A percentile compares a stretch with the other conserved stretches of the same genome.
Evolutionary conservation across 2,329 filamentous ascomycete species (phyloP).

Genomic region (Fusarium aywerte): DNA sequence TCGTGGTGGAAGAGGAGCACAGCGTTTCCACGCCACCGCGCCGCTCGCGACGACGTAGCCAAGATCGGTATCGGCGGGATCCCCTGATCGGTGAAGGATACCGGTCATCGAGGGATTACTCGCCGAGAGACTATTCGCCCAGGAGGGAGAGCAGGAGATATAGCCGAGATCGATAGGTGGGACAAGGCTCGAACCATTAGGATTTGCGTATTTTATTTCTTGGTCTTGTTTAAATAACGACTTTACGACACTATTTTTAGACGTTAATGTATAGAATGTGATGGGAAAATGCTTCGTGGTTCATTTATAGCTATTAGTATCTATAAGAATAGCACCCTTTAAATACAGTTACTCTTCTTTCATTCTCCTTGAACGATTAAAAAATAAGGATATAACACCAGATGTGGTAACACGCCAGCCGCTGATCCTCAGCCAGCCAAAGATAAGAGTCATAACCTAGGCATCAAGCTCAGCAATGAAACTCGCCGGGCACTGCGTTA

Average conservation of each 20-base stretch:
- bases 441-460: background rate
- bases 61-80: slow-evolving; percentile 44
- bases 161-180: slow-evolving; percentile 29
- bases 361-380: background rate
- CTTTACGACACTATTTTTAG: slow-evolving; percentile 27
- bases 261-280: slow-evolving; percentile 19
- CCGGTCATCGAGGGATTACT: slow-evolving; percentile 35
- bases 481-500: background rate
- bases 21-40: slow-evolving; percentile 42
- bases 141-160: slow-evolving; percentile 41
- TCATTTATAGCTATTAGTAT: background rate
- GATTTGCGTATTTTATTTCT: slow-evolving; percentile 14
- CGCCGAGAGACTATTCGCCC: slow-evolving; percentile 39
- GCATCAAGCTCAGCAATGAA: background rate
- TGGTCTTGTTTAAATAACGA: slow-evolving; percentile 20
- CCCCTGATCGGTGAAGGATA: slow-evolving; percentile 34
- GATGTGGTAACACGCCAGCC: background rate
- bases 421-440: background rate
- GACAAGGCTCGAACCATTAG: background rate
- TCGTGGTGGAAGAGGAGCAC: slow-evolving; percentile 52
- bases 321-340: background rate
- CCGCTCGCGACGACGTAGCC: slow-evolving; percentile 39
- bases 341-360: background rate
- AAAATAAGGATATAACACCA: background rate
- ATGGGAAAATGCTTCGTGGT: background rate